phyloP scores from a whole-genome alignment of 2,329 filamentous ascomycete genomes.

The Monilinia laxa region DNA sequence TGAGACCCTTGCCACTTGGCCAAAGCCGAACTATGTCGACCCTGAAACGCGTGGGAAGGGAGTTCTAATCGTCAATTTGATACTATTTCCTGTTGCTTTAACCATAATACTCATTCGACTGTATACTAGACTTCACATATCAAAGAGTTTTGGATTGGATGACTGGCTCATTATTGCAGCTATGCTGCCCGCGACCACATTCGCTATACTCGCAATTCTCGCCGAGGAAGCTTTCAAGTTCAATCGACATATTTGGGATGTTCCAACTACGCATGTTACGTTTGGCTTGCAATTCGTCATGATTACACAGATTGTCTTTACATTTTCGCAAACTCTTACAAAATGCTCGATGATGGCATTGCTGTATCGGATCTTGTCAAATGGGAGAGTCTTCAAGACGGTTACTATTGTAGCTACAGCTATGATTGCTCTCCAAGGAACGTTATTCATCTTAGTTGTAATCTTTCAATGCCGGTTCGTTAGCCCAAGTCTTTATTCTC shows the following conservation, averaged over 20 bases:
- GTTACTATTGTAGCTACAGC: conserved; percentile 36
- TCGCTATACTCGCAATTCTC: conserved; percentile 41
- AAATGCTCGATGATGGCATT: conserved; percentile 42
- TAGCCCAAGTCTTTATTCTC: not conserved
- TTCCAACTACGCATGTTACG: conserved; percentile 38
- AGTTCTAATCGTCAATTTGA: conserved; percentile 45
- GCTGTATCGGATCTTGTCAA: conserved; percentile 42
- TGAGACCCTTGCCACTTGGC: conserved; percentile 30
- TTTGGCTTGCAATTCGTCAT: conserved; percentile 42
- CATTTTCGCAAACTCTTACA: conserved; percentile 39
- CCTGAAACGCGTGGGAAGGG: conserved; percentile 47
- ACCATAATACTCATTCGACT: conserved; percentile 46
- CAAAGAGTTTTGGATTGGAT: conserved; percentile 48
- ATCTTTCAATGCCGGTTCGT: conserved; percentile 46
- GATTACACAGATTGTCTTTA: conserved; percentile 43
- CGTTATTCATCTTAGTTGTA: conserved; percentile 41
- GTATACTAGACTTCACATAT: conserved; percentile 48
- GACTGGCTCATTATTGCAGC: conserved; percentile 46
- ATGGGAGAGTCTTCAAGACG: conserved; percentile 39
- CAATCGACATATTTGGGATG: conserved; percentile 46
- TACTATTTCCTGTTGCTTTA: conserved; percentile 44
- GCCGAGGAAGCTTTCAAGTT: conserved; percentile 41
- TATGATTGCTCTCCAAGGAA: conserved; percentile 38
- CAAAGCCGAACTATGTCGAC: conserved; percentile 48
- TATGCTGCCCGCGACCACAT: conserved; percentile 40